These are phyloP conservation scores for Gossypium schwendimanii DNA, from an alignment of 441 rosid genomes.

Conservation along the genomic window DNA sequence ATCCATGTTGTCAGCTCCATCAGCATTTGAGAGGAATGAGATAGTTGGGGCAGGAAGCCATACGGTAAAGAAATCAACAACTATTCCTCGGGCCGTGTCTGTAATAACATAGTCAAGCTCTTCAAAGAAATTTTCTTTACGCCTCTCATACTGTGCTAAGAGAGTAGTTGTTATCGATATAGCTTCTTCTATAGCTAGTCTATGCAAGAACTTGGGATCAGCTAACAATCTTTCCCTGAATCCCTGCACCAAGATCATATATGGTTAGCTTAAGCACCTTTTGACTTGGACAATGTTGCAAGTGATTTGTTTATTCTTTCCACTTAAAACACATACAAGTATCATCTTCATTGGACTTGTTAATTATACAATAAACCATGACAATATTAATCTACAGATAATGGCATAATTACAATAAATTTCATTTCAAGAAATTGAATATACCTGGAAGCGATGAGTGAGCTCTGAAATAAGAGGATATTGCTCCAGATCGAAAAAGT, in stretches of 20 bases:
- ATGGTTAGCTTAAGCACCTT: conserved; percentile 17
- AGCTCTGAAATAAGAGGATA: conserved; percentile 81
- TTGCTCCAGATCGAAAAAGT: conserved; percentile 78
- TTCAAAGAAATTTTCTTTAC: conserved; percentile 78
- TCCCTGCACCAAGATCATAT: conserved; percentile 51
- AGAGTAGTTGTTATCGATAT: conserved; percentile 88
- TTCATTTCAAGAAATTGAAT: conserved; percentile 4
- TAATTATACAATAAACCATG: background rate
- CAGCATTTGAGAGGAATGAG: conserved; percentile 68
- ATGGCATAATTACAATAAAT: background rate
- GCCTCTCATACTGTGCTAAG: conserved; percentile 79
- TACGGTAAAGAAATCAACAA: conserved; percentile 84
- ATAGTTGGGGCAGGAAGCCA: conserved; percentile 97
- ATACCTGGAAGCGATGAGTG: conserved; percentile 80
- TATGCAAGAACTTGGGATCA: conserved; percentile 86
- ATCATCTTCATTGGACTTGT: background rate
- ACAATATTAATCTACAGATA: background rate
- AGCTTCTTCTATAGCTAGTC: conserved; percentile 88
- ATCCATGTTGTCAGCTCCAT: conserved; percentile 56
- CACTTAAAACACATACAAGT: background rate
- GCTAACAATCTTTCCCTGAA: conserved; percentile 90
- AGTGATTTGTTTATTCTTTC: conserved; percentile 4
- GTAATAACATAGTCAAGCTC: conserved; percentile 88
- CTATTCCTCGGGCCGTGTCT: conserved; percentile 68
- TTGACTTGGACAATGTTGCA: background rate